A percentile compares a stretch with the other conserved stretches of the same genome.
phyloP scores from a whole-genome alignment of 352 stramenopile genomes.

The Phytopythium vexans region DNA sequence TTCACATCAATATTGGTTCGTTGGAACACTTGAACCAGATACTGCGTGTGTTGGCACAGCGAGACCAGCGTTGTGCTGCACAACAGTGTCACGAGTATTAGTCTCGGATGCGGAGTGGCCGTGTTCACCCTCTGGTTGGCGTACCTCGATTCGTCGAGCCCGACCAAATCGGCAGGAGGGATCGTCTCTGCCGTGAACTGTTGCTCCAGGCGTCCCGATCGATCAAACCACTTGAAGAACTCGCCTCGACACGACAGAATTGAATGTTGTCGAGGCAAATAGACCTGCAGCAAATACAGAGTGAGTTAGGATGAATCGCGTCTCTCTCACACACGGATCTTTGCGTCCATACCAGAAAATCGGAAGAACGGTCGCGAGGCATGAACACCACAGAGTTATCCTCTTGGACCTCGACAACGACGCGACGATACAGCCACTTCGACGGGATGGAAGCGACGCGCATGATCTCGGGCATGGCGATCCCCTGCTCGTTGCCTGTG shows the following conservation, averaged over 20 bases:
- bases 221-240: constrained; percentile 51
- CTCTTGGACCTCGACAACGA: constrained; percentile 30
- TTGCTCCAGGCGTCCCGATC: constrained; percentile 23
- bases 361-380: constrained; percentile 5
- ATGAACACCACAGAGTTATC: constrained; percentile 31
- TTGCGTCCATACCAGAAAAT: neutral
- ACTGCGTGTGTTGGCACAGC: constrained; percentile 32
- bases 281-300: constrained; percentile 9
- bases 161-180: constrained; percentile 27
- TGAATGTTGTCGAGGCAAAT: constrained; percentile 9
- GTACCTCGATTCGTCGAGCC: constrained; percentile 6
- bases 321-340: constrained; percentile 1
- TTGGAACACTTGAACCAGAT: constrained; percentile 16
- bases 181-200: constrained; percentile 68
- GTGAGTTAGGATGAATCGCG: neutral
- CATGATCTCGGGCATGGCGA: constrained; percentile 35
- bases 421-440: constrained; percentile 29
- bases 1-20: too few relatives aligned
- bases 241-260: constrained; percentile 22
- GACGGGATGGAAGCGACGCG: constrained; percentile 38
- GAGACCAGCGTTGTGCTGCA: constrained; percentile 10
- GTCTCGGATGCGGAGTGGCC: neutral
- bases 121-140: too few relatives aligned
- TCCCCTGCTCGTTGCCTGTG: constrained; percentile 4
- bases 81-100: neutral